Evolutionary conservation across 768 basidiomycete genomes (phyloP).

Genomic region (Pulveroboletus frians): DNA sequence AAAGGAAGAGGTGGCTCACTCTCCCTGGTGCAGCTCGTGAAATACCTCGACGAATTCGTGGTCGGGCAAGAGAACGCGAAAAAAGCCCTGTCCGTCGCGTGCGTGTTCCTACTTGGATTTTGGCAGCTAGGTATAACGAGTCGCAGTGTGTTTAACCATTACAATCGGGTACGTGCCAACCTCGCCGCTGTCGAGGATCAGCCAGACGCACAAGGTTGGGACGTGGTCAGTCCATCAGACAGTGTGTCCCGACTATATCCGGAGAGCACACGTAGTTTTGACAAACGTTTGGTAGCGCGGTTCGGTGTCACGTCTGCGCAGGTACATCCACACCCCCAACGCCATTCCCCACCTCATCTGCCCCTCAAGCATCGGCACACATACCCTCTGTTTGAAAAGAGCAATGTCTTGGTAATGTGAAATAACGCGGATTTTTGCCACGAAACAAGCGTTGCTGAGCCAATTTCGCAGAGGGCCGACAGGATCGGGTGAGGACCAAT

Average conservation of each 20-base stretch:
- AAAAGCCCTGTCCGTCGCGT: conserved; percentile 93
- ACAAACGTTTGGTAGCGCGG: conserved; percentile 23
- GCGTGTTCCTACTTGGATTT: conserved; percentile 32
- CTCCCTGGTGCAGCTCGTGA: conserved; percentile 51
- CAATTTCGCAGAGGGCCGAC: conserved; percentile 62
- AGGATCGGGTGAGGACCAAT: conserved; percentile 60
- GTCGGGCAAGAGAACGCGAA: conserved; percentile 91
- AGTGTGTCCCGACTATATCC: conserved; percentile 21
- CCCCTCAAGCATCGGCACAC: conserved; percentile 40
- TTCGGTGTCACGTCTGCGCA: conserved; percentile 51
- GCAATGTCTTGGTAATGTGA: conserved; percentile 90
- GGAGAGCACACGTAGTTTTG: background rate
- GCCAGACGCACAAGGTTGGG: conserved; percentile 26
- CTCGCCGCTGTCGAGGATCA: conserved; percentile 45
- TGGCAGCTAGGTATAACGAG: conserved; percentile 1
- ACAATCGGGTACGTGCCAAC: conserved; percentile 80
- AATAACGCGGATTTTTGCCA: conserved; percentile 15
- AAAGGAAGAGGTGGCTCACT: conserved; percentile 7
- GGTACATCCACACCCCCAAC: conserved; percentile 54
- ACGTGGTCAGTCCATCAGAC: conserved; percentile 19
- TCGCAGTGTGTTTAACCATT: conserved; percentile 87
- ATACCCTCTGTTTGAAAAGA: conserved; percentile 80
- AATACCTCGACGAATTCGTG: conserved; percentile 84
- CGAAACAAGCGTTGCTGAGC: conserved; percentile 6
- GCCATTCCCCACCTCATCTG: conserved; percentile 30